Conservation (phyloP, 768 basidiomycete species). For the Termitomyces heimii region DNA sequence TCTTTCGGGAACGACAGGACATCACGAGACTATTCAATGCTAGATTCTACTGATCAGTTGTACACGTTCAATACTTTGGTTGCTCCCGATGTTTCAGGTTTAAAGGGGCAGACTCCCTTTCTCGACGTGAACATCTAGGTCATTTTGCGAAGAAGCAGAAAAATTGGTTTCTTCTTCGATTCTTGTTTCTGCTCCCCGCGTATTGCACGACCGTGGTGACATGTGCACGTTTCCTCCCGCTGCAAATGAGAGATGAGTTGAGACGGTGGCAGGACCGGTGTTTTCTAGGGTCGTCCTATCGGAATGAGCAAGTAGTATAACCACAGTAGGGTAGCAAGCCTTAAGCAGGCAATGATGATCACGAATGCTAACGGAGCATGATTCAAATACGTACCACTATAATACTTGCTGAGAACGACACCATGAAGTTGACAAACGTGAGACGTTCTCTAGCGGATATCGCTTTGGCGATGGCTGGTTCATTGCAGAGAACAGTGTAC, state of each 20-base stretch:
- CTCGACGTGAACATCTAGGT: not conserved
- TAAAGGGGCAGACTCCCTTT: not conserved
- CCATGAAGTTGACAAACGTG: constrained; percentile 3
- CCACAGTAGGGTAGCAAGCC: constrained; percentile 6
- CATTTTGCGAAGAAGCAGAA: not conserved
- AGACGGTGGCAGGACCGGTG: not conserved
- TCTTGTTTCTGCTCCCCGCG: not conserved
- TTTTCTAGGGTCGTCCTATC: not conserved
- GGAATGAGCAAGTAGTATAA: constrained; percentile 6
- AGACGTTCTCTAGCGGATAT: not conserved
- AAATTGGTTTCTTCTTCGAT: not conserved
- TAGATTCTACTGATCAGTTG: too few relatives aligned
- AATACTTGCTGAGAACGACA: constrained; percentile 5
- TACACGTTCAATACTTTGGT: not conserved
- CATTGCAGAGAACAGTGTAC: constrained; percentile 6
- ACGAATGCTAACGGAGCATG: not conserved
- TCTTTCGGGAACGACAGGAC: too few relatives aligned
- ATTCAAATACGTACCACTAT: not conserved
- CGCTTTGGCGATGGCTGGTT: not conserved
- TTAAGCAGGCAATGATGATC: not conserved
- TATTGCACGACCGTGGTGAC: not conserved
- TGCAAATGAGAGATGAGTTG: constrained; percentile 1
- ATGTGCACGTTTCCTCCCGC: not conserved
- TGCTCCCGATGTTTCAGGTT: not conserved
- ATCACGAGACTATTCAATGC: too few relatives aligned